These are phyloP conservation scores for Annulohypoxylon maeteangense DNA, from an alignment of 495 filamentous ascomycete species.

Conservation along the genomic window DNA sequence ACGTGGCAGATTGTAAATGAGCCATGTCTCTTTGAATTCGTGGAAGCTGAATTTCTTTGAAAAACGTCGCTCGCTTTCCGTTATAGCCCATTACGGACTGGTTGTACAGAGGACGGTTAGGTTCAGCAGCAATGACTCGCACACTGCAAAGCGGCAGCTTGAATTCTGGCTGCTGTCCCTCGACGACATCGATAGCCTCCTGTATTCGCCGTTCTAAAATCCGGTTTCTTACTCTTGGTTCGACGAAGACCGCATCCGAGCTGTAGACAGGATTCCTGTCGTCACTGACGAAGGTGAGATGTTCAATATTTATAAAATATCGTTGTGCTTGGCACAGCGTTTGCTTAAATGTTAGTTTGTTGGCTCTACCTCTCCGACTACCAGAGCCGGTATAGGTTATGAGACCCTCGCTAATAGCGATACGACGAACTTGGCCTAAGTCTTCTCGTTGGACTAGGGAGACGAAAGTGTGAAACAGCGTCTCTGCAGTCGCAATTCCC, in stretches of 20 bases:
- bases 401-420: slow-evolving; percentile 45
- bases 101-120: slow-evolving; percentile 15
- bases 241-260: slow-evolving; percentile 35
- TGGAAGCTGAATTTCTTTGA: slow-evolving; percentile 18
- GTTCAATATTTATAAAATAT: slow-evolving; percentile 30
- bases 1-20: background rate
- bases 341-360: slow-evolving; percentile 17
- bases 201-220: slow-evolving; percentile 35
- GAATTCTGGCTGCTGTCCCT: slow-evolving; percentile 7
- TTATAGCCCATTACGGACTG: slow-evolving; percentile 28
- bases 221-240: slow-evolving; percentile 25
- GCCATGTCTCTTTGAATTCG: slow-evolving; percentile 5
- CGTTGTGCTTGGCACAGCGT: slow-evolving; percentile 20
- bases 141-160: slow-evolving; percentile 29
- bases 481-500: slow-evolving; percentile 17
- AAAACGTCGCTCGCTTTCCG: slow-evolving; percentile 21
- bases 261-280: slow-evolving; percentile 38
- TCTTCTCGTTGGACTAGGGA: slow-evolving; percentile 29
- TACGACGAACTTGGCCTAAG: slow-evolving; percentile 38
- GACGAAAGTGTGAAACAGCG: slow-evolving; percentile 36
- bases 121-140: slow-evolving; percentile 30
- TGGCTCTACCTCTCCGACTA: slow-evolving; percentile 6
- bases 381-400: slow-evolving; percentile 1
- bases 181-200: slow-evolving; percentile 12
- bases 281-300: slow-evolving; percentile 42